Evolutionary conservation across 2,329 filamentous ascomycete genomes (phyloP), one percentile per base, ranked within the genome.

Genomic region (Fusarium falciforme): DNA sequence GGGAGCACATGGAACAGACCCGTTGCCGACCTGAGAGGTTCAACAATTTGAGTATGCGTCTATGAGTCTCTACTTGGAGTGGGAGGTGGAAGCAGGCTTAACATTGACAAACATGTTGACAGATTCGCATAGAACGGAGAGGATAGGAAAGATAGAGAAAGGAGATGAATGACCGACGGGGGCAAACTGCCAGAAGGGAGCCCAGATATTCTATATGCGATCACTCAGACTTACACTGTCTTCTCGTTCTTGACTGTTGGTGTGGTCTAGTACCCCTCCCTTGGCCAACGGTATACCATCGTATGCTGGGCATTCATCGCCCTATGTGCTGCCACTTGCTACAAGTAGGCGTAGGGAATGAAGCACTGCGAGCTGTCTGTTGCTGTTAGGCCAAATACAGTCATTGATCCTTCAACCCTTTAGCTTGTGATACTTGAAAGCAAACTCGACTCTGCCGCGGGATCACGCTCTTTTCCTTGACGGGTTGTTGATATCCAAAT

Each of bases 1-100:
- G 84, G 72, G 90, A 90, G 1, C 90, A 89, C 75, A 88, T 88
- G 47, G 77, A 70, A 58, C 89, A 90, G 36, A 89, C 81, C 66
- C 90, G 85, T 80, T 90, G 88, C 78, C 79, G 83, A 52, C 73
- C 80, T 70, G 78, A 71, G 40, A 88, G 87, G 75, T 88, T 85
- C 68, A 87, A 84, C 65, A 90, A 84, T 89, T 90, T 79, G 88
- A 90, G 35, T 88, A 87, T 12, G 89, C 90, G 80, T 90, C 90
- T 71, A 88, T 83, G 57, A 89, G 88, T 77, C 85, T 86, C 81
- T 91, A 88, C 75, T 87, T 84, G 81, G 91, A 91, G 72, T 86
- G 86, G 80, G 84, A 86, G 73, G 85, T 86, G 64, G 85, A 84
- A 8, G 82, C 9, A 36, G 85, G 78, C 71, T 82, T 83, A 52